phyloP scores from a whole-genome alignment of 805 yeast genomes.

The Wickerhamomyces mucosus region DNA sequence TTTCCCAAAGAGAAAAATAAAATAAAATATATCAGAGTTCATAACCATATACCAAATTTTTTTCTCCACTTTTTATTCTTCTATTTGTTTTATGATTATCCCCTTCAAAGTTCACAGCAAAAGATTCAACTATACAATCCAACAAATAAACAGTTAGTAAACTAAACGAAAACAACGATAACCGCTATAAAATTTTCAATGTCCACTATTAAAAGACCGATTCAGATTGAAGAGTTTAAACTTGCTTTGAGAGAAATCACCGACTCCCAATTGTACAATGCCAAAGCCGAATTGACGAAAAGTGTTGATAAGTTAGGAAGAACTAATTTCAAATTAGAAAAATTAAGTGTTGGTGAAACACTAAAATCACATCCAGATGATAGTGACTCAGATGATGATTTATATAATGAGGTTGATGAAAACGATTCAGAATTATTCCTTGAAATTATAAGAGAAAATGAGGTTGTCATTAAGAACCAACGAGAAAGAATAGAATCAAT shows the following conservation, averaged over 20 bases:
- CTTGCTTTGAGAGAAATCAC: constrained; percentile 45
- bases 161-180: constrained; percentile 2
- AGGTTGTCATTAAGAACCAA: constrained; percentile 43
- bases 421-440: constrained; percentile 41
- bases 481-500: constrained; percentile 34
- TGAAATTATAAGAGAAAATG: constrained; percentile 51
- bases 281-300: constrained; percentile 25
- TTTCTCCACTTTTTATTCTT: too few relatives aligned
- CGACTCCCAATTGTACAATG: constrained; percentile 29
- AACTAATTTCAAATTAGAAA: constrained; percentile 39
- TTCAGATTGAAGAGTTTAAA: constrained; percentile 36
- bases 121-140: too few relatives aligned
- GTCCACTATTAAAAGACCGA: constrained; percentile 26
- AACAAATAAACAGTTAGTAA: not conserved
- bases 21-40: too few relatives aligned
- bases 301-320: constrained; percentile 39
- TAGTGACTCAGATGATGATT: constrained; percentile 16
- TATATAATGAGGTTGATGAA: constrained; percentile 19
- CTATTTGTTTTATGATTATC: too few relatives aligned
- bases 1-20: too few relatives aligned
- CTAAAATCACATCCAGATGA: constrained; percentile 10
- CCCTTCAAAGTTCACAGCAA: too few relatives aligned
- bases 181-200: too few relatives aligned
- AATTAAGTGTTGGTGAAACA: constrained; percentile 29
- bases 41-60: too few relatives aligned